phyloP scores from a whole-genome alignment of 306 rosid species.

The Macrotyloma uniflorum region DNA sequence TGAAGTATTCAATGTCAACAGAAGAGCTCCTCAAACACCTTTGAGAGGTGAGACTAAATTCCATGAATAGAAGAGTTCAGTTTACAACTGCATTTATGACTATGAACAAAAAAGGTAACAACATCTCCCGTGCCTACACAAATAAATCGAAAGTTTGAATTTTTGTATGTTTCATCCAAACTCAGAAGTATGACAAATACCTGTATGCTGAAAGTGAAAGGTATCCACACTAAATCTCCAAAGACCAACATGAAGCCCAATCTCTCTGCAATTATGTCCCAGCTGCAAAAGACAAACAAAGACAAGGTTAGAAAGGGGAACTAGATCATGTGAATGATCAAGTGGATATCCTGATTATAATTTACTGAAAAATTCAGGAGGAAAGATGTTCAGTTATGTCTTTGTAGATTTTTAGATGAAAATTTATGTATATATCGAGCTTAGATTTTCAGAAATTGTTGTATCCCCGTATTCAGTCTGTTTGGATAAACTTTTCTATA shows the following conservation, averaged over 20 bases:
- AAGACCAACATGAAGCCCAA: conserved; percentile 96
- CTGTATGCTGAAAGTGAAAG: conserved; percentile 95
- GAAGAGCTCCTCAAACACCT: neutral
- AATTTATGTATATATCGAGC: neutral
- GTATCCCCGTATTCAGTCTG: neutral
- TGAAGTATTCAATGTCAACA: neutral
- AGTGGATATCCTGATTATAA: conserved; percentile 5
- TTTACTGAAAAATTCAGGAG: conserved; percentile 3
- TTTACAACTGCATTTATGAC: conserved; percentile 6
- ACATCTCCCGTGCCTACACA: neutral
- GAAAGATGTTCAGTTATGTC: conserved; percentile 6
- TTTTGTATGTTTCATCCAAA: conserved; percentile 15
- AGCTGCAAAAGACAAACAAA: conserved; percentile 51
- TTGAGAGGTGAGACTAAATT: neutral
- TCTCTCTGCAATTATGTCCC: conserved; percentile 99
- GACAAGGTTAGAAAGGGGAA: conserved; percentile 19
- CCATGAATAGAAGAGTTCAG: neutral
- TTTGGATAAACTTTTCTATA: too few species aligned
- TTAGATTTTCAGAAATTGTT: neutral
- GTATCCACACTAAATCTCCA: conserved; percentile 99
- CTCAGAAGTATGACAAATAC: conserved; percentile 41
- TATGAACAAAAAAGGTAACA: neutral
- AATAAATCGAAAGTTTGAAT: conserved; percentile 21
- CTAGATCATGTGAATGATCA: conserved; percentile 14
- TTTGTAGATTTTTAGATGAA: neutral